Evolutionary conservation across 2,329 filamentous ascomycete genomes (phyloP).

Genomic region (Pyrenophora seminiperda): DNA sequence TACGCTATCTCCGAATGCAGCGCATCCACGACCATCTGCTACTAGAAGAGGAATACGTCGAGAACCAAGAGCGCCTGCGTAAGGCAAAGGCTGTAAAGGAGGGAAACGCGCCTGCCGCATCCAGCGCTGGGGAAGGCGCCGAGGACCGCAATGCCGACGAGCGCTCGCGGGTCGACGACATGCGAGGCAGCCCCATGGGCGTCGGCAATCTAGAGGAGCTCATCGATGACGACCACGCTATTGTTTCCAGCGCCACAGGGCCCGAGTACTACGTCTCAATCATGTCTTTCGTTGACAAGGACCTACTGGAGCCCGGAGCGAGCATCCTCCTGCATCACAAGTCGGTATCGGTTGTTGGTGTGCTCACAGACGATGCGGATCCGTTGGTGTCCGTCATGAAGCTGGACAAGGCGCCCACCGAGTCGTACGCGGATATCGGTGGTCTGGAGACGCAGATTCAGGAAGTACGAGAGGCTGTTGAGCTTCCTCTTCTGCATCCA

Average conservation of each 20-base stretch:
- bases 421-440: conserved; percentile 98
- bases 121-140: conserved; percentile 71
- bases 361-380: conserved; percentile 94
- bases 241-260: conserved; percentile 95
- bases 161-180: conserved; percentile 92
- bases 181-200: conserved; percentile 98
- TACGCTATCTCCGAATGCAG: conserved; percentile 96
- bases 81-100: conserved; percentile 74
- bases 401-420: conserved; percentile 96
- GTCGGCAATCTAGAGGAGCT: conserved; percentile 97
- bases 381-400: conserved; percentile 98
- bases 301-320: conserved; percentile 92
- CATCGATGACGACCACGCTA: conserved; percentile 98
- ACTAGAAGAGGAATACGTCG: conserved; percentile 97
- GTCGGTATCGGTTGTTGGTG: conserved; percentile 95
- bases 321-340: conserved; percentile 97
- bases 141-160: conserved; percentile 92
- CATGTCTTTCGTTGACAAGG: conserved; percentile 99
- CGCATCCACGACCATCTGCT: conserved; percentile 96
- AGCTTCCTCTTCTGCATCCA: conserved; percentile 90
- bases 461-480: conserved; percentile 95
- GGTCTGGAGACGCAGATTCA: conserved; percentile 95
- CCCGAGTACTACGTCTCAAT: conserved; percentile 99
- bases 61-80: conserved; percentile 95
- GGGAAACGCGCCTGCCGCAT: conserved; percentile 61